A percentile compares a stretch with the other conserved stretches of the same genome.
Evolutionary conservation across 495 filamentous ascomycete species (phyloP).

Genomic region (Podospora comata): DNA sequence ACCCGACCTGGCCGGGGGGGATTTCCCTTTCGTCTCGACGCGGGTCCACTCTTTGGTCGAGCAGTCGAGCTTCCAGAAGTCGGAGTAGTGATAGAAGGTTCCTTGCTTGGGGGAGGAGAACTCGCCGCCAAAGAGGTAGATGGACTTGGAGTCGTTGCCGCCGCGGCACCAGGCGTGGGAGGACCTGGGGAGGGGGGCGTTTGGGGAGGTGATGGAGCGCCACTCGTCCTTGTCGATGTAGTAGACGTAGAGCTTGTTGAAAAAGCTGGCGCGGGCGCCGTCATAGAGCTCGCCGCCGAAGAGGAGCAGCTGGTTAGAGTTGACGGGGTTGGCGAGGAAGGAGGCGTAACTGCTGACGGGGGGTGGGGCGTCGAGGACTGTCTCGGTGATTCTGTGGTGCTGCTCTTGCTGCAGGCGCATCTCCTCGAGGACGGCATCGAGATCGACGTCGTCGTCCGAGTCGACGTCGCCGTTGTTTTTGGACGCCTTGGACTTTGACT

Average conservation of each 20-base stretch:
- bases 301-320: slow-evolving; percentile 82
- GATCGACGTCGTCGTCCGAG: slow-evolving; percentile 87
- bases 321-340: slow-evolving; percentile 77
- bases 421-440: slow-evolving; percentile 93
- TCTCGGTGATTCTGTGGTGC: slow-evolving; percentile 90
- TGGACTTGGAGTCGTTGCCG: slow-evolving; percentile 70
- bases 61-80: slow-evolving; percentile 91
- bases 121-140: slow-evolving; percentile 88
- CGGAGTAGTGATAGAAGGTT: slow-evolving; percentile 98
- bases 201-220: slow-evolving; percentile 83
- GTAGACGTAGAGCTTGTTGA: slow-evolving; percentile 79
- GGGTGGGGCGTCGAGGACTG: slow-evolving; percentile 65
- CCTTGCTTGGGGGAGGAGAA: slow-evolving; percentile 80
- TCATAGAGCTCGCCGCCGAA: slow-evolving; percentile 80
- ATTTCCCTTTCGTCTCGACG: slow-evolving; percentile 81
- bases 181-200: slow-evolving; percentile 84
- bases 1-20: slow-evolving; percentile 83
- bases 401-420: slow-evolving; percentile 81
- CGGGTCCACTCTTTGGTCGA: slow-evolving; percentile 82
- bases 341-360: slow-evolving; percentile 75
- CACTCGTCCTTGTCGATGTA: slow-evolving; percentile 83
- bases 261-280: slow-evolving; percentile 60
- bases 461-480: slow-evolving; percentile 35
- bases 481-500: slow-evolving; percentile 51
- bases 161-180: slow-evolving; percentile 91